phyloP scores from a whole-genome alignment of 352 stramenopile species.

The Globisporangium ultimum region DNA sequence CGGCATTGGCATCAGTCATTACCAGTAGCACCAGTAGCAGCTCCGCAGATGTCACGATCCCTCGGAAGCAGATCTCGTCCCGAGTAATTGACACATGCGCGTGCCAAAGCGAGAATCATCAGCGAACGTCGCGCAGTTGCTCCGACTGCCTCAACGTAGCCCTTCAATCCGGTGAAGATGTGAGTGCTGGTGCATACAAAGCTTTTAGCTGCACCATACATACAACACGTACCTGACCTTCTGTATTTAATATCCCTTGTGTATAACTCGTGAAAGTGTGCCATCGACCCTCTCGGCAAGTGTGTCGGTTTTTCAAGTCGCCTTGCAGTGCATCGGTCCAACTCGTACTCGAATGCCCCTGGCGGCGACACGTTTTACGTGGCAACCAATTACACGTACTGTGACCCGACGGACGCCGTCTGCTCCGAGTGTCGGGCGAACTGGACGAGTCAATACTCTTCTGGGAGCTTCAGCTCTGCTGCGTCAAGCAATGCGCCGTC shows the following conservation, averaged over 20 bases:
- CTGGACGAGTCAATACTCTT: neutral
- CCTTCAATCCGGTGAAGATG: constrained; percentile 24
- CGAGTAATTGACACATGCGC: constrained; percentile 2
- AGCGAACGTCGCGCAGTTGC: constrained; percentile 29
- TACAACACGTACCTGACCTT: neutral
- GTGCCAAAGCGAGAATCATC: neutral
- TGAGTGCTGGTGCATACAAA: constrained; percentile 1
- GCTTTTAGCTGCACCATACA: no score
- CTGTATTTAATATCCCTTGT: neutral
- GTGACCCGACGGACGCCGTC: neutral
- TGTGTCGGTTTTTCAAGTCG: constrained; percentile 20
- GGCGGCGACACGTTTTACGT: constrained; percentile 30
- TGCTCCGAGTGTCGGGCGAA: neutral
- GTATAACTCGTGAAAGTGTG: constrained; percentile 27
- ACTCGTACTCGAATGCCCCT: constrained; percentile 17
- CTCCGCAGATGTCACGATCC: neutral
- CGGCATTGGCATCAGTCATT: no score
- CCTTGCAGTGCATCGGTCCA: neutral
- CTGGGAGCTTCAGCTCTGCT: constrained; percentile 4
- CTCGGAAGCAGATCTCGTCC: neutral
- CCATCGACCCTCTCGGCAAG: constrained; percentile 37
- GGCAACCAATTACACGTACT: constrained; percentile 12
- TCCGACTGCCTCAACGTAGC: constrained; percentile 56
- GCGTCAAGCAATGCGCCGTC: constrained; percentile 1
- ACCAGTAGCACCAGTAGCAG: neutral